Evolutionary conservation across 192 early-diverging fungal genomes (phyloP).

Genomic region (Backusella sp.): DNA sequence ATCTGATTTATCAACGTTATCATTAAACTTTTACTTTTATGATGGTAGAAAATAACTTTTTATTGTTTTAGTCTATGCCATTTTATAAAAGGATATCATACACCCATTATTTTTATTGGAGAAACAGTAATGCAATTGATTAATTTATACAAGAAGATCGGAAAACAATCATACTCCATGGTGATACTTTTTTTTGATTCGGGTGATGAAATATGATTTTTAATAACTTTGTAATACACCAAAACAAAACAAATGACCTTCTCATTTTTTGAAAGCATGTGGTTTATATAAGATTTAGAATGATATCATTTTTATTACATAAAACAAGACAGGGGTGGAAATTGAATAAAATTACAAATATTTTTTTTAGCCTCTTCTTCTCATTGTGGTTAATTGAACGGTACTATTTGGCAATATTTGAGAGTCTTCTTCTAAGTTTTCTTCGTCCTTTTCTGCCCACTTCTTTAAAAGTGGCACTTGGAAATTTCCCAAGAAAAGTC

Average conservation of each 20-base stretch:
- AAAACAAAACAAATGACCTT: not conserved
- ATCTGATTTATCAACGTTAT: no score
- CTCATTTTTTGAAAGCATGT: not conserved
- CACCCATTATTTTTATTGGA: no score
- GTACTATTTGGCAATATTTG: not conserved
- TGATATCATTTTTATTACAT: not conserved
- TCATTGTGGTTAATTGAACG: not conserved
- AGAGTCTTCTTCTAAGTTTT: not conserved
- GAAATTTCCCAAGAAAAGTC: conserved; percentile 50
- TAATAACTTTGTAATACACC: not conserved
- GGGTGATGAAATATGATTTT: no score
- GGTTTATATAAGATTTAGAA: not conserved
- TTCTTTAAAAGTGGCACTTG: conserved; percentile 50
- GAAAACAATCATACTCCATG: no score
- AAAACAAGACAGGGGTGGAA: not conserved
- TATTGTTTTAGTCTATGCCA: no score
- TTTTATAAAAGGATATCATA: no score
- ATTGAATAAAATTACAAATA: not conserved
- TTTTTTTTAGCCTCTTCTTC: not conserved
- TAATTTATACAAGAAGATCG: no score
- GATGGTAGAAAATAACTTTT: no score
- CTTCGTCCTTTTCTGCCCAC: conserved; percentile 43
- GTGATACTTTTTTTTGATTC: no score
- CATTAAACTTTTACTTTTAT: no score
- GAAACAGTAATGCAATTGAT: no score